These are phyloP conservation scores for Salvia rosmarinus DNA, from an alignment of 257 asterid genomes.

Conservation along the genomic window DNA sequence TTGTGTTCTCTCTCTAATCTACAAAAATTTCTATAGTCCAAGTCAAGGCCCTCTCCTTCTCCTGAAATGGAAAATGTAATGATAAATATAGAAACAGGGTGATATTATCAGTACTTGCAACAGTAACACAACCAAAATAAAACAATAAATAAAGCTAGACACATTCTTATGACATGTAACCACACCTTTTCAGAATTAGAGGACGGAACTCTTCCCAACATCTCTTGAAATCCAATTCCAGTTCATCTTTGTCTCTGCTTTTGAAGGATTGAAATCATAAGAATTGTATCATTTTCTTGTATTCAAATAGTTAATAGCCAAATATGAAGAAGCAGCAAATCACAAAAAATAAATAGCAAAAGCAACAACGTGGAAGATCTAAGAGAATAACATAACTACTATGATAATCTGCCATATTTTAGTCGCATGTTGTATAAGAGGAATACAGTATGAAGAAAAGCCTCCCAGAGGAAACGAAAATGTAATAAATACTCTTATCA, in stretches of 20 bases:
- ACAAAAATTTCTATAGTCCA: constrained; percentile 91
- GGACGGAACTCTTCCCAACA: constrained; percentile 96
- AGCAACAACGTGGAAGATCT: constrained; percentile 11
- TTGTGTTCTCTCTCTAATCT: constrained; percentile 90
- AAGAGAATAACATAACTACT: constrained; percentile 10
- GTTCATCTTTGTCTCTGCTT: constrained; percentile 69
- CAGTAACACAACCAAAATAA: background rate
- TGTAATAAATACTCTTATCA: constrained; percentile 7
- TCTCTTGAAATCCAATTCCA: constrained; percentile 96
- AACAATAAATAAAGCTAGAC: constrained; percentile 10
- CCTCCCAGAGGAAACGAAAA: constrained; percentile 16
- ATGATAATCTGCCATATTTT: constrained; percentile 22
- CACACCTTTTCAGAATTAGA: constrained; percentile 70
- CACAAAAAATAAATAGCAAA: constrained; percentile 13
- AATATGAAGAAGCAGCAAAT: constrained; percentile 24
- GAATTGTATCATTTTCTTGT: constrained; percentile 14
- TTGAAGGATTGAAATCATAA: constrained; percentile 17
- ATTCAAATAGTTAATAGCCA: constrained; percentile 30
- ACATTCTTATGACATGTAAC: constrained; percentile 18
- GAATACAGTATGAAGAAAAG: constrained; percentile 22
- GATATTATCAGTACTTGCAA: background rate
- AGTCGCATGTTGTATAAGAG: constrained; percentile 24
- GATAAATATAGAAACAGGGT: constrained; percentile 24
- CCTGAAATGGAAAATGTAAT: constrained; percentile 58
- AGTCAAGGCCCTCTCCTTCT: constrained; percentile 95